These are phyloP conservation scores for Radiomyces spectabilis DNA, from an alignment of 192 early-diverging fungal species.

Conservation along the genomic window DNA sequence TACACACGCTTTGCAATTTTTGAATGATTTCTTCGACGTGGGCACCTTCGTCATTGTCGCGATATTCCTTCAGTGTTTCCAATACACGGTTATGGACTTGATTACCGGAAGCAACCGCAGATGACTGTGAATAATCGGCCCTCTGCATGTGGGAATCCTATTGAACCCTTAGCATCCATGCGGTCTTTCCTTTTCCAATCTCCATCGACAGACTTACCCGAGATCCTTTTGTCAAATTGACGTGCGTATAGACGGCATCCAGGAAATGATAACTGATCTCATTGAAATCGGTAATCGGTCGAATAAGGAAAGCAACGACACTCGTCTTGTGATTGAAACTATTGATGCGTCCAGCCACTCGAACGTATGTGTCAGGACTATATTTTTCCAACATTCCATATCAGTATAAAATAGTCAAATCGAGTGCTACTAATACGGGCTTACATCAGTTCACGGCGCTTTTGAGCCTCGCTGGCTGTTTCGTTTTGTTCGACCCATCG, in stretches of 20 bases:
- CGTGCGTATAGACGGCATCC: constrained; percentile 58
- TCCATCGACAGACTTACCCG: constrained; percentile 15
- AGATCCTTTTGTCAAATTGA: constrained; percentile 41
- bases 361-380: too few species aligned
- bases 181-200: background rate
- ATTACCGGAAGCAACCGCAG: background rate
- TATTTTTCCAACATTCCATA: too few species aligned
- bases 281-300: constrained; percentile 61
- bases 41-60: constrained; percentile 33
- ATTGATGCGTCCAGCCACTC: constrained; percentile 64
- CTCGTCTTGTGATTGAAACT: constrained; percentile 49
- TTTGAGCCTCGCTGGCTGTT: background rate
- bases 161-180: background rate
- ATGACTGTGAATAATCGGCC: background rate
- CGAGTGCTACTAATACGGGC: too few species aligned
- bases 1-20: background rate
- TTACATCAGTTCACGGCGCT: constrained; percentile 2
- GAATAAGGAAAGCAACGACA: constrained; percentile 49
- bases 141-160: background rate
- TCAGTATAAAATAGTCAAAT: too few species aligned
- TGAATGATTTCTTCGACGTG: constrained; percentile 32
- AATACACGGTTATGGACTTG: too few species aligned
- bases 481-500: constrained; percentile 48
- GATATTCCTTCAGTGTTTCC: too few species aligned
- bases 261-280: constrained; percentile 74